Evolutionary conservation across 2,329 filamentous ascomycete genomes (phyloP).

Genomic region (Monilinia vaccinii-corymbosi): DNA sequence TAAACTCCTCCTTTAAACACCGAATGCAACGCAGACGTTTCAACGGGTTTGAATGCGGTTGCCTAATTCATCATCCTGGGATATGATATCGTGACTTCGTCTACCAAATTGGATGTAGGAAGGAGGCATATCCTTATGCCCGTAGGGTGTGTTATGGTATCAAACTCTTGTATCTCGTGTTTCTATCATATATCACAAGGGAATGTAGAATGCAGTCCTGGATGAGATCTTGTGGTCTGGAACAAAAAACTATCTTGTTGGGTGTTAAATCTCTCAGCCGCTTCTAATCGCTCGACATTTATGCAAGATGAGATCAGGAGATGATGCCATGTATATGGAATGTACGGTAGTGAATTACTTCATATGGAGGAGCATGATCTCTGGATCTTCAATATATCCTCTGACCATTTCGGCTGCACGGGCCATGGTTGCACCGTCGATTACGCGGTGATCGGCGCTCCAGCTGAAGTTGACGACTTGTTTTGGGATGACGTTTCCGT

Average conservation of each 20-base stretch:
- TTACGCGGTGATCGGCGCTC: slow-evolving; percentile 89
- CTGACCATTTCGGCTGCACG: slow-evolving; percentile 77
- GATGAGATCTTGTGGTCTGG: background rate
- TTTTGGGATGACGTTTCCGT: slow-evolving; percentile 53
- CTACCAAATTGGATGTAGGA: background rate
- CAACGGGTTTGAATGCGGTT: background rate
- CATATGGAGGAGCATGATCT: slow-evolving; percentile 76
- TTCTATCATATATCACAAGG: background rate
- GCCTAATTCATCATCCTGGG: background rate
- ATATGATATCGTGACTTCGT: background rate
- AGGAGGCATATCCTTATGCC: background rate
- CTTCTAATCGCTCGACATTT: background rate
- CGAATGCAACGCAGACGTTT: background rate
- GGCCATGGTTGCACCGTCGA: slow-evolving; percentile 92
- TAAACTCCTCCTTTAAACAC: background rate
- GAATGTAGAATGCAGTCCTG: background rate
- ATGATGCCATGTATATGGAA: slow-evolving; percentile 1
- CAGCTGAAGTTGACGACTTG: slow-evolving; percentile 89
- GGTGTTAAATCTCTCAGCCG: background rate
- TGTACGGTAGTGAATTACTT: slow-evolving; percentile 39
- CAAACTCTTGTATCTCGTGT: background rate
- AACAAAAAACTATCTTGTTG: slow-evolving; percentile 3
- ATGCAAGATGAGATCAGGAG: background rate
- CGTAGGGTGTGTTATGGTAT: background rate
- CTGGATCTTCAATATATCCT: slow-evolving; percentile 72